phyloP scores from a whole-genome alignment of 805 yeast genomes.

The Wickerhamiella sergipiensis region DNA sequence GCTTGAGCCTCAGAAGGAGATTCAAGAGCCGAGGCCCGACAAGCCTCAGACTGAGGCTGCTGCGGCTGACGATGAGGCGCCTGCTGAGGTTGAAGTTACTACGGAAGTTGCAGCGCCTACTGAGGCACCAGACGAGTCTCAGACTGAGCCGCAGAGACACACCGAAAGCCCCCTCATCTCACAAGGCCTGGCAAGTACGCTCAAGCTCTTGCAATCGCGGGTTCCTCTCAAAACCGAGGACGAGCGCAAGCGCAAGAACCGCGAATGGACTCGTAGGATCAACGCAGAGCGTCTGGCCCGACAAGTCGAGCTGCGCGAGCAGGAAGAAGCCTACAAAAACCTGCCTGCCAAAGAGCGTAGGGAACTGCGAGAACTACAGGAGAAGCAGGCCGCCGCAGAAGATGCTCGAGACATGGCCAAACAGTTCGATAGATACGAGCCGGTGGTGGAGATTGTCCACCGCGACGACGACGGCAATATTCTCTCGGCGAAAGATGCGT shows the following conservation, averaged over 20 bases:
- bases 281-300: slow-evolving; percentile 15
- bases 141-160: neutral
- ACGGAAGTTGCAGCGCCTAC: too few relatives aligned
- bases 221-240: slow-evolving; percentile 13
- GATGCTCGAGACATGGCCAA: slow-evolving; percentile 21
- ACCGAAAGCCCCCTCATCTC: slow-evolving; percentile 7
- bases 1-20: too few relatives aligned
- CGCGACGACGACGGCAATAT: slow-evolving; percentile 50
- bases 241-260: slow-evolving; percentile 13
- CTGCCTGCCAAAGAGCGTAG: slow-evolving; percentile 22
- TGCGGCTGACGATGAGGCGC: too few relatives aligned
- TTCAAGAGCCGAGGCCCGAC: neutral
- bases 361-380: slow-evolving; percentile 19
- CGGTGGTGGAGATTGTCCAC: slow-evolving; percentile 38
- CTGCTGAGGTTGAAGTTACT: too few relatives aligned
- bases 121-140: neutral
- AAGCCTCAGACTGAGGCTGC: neutral
- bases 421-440: slow-evolving; percentile 29
- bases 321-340: neutral
- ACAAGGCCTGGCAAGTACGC: slow-evolving; percentile 28
- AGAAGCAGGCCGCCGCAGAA: slow-evolving; percentile 16
- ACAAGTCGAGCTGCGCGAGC: neutral
- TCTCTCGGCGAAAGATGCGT: slow-evolving; percentile 56
- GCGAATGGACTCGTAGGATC: slow-evolving; percentile 10
- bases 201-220: slow-evolving; percentile 24